Percentiles rank a stretch among this genome's conserved stretches.
Evolutionary conservation across 2,329 filamentous ascomycete species (phyloP).

Genomic region (Paraphoma chrysanthemicola): DNA sequence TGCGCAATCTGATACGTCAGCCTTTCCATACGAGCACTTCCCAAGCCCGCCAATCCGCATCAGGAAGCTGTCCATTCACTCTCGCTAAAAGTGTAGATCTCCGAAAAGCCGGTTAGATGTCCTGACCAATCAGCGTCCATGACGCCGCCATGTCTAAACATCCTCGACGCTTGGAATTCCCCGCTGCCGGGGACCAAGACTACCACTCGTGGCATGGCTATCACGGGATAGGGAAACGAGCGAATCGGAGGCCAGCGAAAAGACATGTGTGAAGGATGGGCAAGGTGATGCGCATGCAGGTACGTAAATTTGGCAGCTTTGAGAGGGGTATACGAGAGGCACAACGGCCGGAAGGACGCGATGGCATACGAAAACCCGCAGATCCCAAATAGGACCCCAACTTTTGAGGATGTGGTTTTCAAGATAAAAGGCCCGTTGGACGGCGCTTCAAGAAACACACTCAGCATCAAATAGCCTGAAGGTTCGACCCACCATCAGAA

Average conservation of each 20-base stretch:
- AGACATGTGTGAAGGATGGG: background rate
- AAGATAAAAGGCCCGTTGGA: background rate
- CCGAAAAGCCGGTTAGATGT: background rate
- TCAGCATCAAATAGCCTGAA: background rate
- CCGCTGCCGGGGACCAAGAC: background rate
- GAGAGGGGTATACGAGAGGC: background rate
- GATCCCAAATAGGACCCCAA: too few species aligned
- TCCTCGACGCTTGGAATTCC: background rate
- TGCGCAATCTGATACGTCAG: background rate
- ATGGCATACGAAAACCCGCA: too few species aligned
- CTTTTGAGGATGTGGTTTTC: too few species aligned
- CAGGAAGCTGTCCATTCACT: constrained; percentile 3
- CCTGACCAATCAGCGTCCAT: background rate
- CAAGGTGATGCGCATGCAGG: background rate
- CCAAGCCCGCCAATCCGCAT: background rate
- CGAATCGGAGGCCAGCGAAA: background rate
- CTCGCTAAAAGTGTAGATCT: constrained; percentile 2
- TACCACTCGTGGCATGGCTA: background rate
- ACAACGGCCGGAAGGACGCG: background rate
- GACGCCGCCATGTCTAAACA: background rate
- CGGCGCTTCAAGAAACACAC: background rate
- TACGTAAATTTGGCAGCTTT: background rate
- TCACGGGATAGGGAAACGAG: background rate
- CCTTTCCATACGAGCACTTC: background rate
- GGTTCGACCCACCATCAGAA: too few species aligned